These are phyloP conservation scores for Uncinocarpus reesii DNA, from an alignment of 2,329 filamentous ascomycete genomes.

Conservation along the genomic window DNA sequence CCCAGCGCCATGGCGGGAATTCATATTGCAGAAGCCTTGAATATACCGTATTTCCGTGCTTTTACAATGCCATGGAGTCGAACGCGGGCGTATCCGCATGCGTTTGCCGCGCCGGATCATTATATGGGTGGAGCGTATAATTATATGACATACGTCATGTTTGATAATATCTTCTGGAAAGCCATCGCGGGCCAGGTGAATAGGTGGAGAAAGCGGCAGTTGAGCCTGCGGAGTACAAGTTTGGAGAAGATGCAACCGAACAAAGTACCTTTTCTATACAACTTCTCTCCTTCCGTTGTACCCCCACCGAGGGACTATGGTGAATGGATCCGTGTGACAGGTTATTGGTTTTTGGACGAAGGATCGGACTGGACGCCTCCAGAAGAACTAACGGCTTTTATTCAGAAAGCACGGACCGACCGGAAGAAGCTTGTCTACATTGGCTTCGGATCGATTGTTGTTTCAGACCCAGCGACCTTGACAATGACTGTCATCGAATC, in stretches of 20 bases:
- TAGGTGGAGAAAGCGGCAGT: slow-evolving; percentile 71
- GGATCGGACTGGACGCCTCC: slow-evolving; percentile 60
- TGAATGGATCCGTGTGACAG: slow-evolving; percentile 94
- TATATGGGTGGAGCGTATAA: slow-evolving; percentile 96
- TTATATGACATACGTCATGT: slow-evolving; percentile 88
- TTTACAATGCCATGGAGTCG: slow-evolving; percentile 99
- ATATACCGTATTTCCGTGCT: slow-evolving; percentile 89
- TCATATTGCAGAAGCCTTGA: slow-evolving; percentile 86
- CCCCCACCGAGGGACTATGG: slow-evolving; percentile 87
- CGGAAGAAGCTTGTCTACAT: slow-evolving; percentile 91
- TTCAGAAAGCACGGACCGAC: slow-evolving; percentile 68
- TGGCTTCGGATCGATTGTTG: slow-evolving; percentile 92
- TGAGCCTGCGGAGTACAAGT: slow-evolving; percentile 69
- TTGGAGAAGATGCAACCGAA: slow-evolving; percentile 89
- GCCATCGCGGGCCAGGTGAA: slow-evolving; percentile 86
- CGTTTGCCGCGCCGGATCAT: slow-evolving; percentile 82
- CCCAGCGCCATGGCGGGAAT: slow-evolving; percentile 96
- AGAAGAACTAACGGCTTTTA: slow-evolving; percentile 66
- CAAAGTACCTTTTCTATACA: slow-evolving; percentile 97
- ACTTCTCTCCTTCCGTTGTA: slow-evolving; percentile 92
- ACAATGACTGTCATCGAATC: slow-evolving; percentile 90
- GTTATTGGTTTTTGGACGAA: slow-evolving; percentile 96
- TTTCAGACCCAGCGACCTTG: slow-evolving; percentile 76
- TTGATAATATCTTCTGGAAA: slow-evolving; percentile 95
- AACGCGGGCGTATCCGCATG: slow-evolving; percentile 89